Evolutionary conservation across 2,329 filamentous ascomycete genomes (phyloP).

Genomic region (Arthrobotrys conoides): DNA sequence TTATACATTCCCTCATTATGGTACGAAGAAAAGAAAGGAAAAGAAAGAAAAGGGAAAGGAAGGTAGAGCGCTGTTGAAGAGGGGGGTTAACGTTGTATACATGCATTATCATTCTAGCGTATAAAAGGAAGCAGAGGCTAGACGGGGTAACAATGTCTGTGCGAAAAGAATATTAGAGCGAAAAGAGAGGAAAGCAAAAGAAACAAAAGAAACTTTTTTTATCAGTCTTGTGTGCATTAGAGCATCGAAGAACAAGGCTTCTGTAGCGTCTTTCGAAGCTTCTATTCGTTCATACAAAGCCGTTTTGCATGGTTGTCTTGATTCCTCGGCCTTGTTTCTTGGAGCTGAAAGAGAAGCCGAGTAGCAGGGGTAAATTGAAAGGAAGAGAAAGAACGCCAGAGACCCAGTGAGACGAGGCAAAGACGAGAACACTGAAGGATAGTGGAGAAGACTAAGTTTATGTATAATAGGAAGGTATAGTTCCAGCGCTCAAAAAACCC

Average conservation of each 20-base stretch:
- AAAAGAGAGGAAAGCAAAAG: background rate
- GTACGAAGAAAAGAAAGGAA: background rate
- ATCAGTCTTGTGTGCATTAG: constrained; percentile 12
- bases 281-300: constrained; percentile 8
- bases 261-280: background rate
- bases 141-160: background rate
- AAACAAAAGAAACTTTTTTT: constrained; percentile 15
- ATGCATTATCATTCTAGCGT: constrained; percentile 18
- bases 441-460: constrained; percentile 14
- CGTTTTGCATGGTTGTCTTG: constrained; percentile 9
- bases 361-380: constrained; percentile 1
- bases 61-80: background rate
- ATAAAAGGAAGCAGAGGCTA: background rate
- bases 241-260: background rate
- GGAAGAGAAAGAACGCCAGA: constrained; percentile 12
- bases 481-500: constrained; percentile 17
- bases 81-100: background rate
- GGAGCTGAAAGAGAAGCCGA: background rate
- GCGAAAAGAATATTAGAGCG: background rate
- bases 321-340: constrained; percentile 1
- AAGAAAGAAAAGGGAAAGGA: background rate
- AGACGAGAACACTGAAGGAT: background rate
- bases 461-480: constrained; percentile 16
- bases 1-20: background rate
- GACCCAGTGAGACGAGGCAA: background rate